These are phyloP conservation scores for Aciculosporium take DNA, from an alignment of 2,329 filamentous ascomycete genomes.

Conservation along the genomic window DNA sequence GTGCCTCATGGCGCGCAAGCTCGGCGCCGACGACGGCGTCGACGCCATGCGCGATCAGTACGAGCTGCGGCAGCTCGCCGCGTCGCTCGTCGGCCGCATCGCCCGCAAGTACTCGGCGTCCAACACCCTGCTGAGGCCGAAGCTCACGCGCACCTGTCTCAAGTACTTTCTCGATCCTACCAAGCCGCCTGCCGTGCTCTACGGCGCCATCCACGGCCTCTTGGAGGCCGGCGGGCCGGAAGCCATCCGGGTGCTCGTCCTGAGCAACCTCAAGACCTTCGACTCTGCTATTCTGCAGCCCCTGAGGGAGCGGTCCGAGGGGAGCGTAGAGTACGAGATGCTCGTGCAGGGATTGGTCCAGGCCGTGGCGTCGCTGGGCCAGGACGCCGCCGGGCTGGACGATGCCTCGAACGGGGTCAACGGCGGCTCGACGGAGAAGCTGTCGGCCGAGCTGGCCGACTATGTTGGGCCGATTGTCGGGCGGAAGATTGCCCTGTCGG, in stretches of 20 bases:
- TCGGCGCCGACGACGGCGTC: slow-evolving; percentile 45
- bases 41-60: slow-evolving; percentile 52
- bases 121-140: slow-evolving; percentile 70
- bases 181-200: slow-evolving; percentile 72
- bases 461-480: slow-evolving; percentile 42
- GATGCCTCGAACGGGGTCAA: slow-evolving; percentile 25
- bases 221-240: slow-evolving; percentile 58
- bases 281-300: slow-evolving; percentile 39
- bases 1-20: slow-evolving; percentile 65
- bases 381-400: slow-evolving; percentile 16
- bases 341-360: slow-evolving; percentile 42
- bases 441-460: slow-evolving; percentile 33
- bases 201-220: slow-evolving; percentile 73
- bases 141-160: slow-evolving; percentile 82
- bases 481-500: slow-evolving; percentile 30
- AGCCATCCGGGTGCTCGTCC: slow-evolving; percentile 40
- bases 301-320: slow-evolving; percentile 35
- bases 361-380: slow-evolving; percentile 32
- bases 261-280: slow-evolving; percentile 41
- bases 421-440: slow-evolving; percentile 21
- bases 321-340: slow-evolving; percentile 38
- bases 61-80: slow-evolving; percentile 69
- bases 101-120: slow-evolving; percentile 67
- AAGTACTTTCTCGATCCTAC: slow-evolving; percentile 83
- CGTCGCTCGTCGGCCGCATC: slow-evolving; percentile 66